Conservation (phyloP, 306 rosid species). For the Lagenaria siceraria region DNA sequence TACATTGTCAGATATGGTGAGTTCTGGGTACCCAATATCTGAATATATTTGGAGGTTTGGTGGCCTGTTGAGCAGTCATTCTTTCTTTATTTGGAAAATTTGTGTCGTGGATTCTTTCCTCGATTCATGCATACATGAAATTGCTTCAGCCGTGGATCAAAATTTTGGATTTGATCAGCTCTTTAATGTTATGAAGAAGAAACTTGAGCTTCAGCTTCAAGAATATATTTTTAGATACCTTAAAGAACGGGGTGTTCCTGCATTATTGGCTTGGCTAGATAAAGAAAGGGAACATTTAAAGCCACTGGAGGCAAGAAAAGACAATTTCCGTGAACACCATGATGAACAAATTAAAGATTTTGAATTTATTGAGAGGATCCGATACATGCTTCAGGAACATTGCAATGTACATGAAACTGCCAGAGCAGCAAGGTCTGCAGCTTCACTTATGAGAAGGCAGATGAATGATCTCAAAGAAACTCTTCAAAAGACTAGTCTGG, state of each 20-base stretch:
- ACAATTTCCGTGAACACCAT: slow-evolving; percentile 29
- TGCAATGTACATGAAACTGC: slow-evolving; percentile 90
- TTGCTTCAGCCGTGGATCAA: slow-evolving; percentile 81
- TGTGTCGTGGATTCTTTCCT: slow-evolving; percentile 76
- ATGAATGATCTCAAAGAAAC: slow-evolving; percentile 67
- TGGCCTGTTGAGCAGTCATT: slow-evolving; percentile 41
- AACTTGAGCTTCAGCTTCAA: slow-evolving; percentile 78
- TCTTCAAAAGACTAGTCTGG: slow-evolving; percentile 63
- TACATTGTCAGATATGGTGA: slow-evolving; percentile 42
- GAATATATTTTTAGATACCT: slow-evolving; percentile 53
- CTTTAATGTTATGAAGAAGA: slow-evolving; percentile 61
- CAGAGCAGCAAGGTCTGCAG: slow-evolving; percentile 80
- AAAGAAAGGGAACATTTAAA: slow-evolving; percentile 57
- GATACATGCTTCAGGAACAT: slow-evolving; percentile 71
- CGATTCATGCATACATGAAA: slow-evolving; percentile 70
- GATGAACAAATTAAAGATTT: slow-evolving; percentile 46
- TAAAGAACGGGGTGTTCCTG: slow-evolving; percentile 57
- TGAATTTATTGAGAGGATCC: slow-evolving; percentile 47
- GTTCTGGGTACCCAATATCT: slow-evolving; percentile 68
- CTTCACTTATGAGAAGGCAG: slow-evolving; percentile 62
- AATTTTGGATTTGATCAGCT: slow-evolving; percentile 82
- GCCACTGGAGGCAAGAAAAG: slow-evolving; percentile 48
- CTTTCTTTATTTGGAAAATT: slow-evolving; percentile 85
- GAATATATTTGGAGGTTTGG: slow-evolving; percentile 76
- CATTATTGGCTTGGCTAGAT: slow-evolving; percentile 61